phyloP scores from a whole-genome alignment of 805 yeast genomes.

The Debaryomyces prosopidis region DNA sequence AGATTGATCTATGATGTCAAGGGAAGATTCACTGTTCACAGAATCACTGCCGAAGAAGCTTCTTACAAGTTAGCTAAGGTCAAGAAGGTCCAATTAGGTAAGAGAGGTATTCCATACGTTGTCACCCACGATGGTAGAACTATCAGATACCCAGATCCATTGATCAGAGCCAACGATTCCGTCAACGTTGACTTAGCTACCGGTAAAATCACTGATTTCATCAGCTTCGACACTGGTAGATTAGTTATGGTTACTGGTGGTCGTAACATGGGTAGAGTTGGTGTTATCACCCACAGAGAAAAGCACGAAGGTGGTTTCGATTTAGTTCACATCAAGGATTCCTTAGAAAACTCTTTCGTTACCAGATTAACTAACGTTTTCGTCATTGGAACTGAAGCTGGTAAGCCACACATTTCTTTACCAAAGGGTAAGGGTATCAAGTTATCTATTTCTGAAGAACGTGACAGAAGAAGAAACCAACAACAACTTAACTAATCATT shows the following conservation, averaged over 20 bases:
- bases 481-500: constrained; percentile 24
- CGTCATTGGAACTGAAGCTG: constrained; percentile 43
- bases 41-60: constrained; percentile 98
- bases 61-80: constrained; percentile 97
- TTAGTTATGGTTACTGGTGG: constrained; percentile 46
- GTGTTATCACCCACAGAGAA: constrained; percentile 44
- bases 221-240: constrained; percentile 41
- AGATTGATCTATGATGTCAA: constrained; percentile 97
- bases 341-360: constrained; percentile 42
- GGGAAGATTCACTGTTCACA: constrained; percentile 99
- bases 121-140: constrained; percentile 99
- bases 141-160: constrained; percentile 98
- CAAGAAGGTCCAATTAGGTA: constrained; percentile 97
- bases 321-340: constrained; percentile 42
- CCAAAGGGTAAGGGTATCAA: constrained; percentile 49
- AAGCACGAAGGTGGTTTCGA: constrained; percentile 46
- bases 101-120: constrained; percentile 96
- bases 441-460: constrained; percentile 43
- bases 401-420: constrained; percentile 40
- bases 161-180: constrained; percentile 94
- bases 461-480: constrained; percentile 48
- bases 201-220: constrained; percentile 74
- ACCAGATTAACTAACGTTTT: constrained; percentile 44
- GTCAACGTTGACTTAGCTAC: constrained; percentile 95
- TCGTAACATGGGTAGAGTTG: constrained; percentile 45